Evolutionary conservation across 148 eudicot genomes (phyloP), one percentile per base, ranked within the genome.

Genomic region (Cornus controversa): DNA sequence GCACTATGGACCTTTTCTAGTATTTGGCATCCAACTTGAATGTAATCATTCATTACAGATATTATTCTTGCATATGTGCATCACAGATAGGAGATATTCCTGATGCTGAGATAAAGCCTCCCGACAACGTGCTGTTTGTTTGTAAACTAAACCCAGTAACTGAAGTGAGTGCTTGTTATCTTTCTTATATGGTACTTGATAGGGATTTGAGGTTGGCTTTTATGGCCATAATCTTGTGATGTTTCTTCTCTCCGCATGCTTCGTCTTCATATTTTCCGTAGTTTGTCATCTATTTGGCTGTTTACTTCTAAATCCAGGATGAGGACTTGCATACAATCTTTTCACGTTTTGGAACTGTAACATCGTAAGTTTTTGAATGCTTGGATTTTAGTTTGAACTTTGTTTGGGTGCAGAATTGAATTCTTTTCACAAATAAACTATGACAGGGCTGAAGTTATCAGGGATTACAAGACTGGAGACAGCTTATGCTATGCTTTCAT

Each of bases 401-500:
- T 57, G 47, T 65, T 66, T 22, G 28, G 13, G 10, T 45, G 63
- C 73, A n/a, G 36, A 34, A 79, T 63, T 53, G 79, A 28, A 37
- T 80, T 68, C 72, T 81, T 60, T 75, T 66, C 22, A 67, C 11
- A 73, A 73, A 34, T 62, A 57, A 60, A 73, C 71, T 8, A 71
- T 79, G 34, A 66, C 92, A 95, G 98, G 60, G 99, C 99, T 79
- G 97, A 96, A 67, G 72, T 93, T 66, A 96, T 96, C 69, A 90
- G 99, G 80, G 99, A 93, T 80, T 92, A 57, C 71, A 93, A 90
- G 86, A 96, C 99, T 45, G 98, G 97, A 37, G 98, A 96, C 81
- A 96, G 99, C 85, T 85, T 91, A 63, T 96, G 99, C 83, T 96
- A 93, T 82, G 99, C 99, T 79, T 96, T 96, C 82, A 90, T 96